Evolutionary conservation across 495 filamentous ascomycete genomes (phyloP).

Genomic region (Aspergillus incahuasiensis): DNA sequence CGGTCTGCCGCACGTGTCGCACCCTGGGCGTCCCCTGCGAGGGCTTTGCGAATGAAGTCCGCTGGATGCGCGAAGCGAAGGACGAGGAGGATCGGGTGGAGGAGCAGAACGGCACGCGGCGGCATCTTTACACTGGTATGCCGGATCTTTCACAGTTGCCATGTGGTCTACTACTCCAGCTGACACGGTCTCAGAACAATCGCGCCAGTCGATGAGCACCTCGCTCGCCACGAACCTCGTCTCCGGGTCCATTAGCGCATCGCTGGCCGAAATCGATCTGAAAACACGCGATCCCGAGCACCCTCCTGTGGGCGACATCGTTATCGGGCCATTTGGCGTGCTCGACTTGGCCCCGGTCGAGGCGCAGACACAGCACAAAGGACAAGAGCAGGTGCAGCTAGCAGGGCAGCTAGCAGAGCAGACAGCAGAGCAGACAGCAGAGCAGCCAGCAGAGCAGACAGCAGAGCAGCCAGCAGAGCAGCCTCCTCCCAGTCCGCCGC

Average conservation of each 20-base stretch:
- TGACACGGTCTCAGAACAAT: constrained; percentile 20
- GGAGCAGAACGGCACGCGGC: constrained; percentile 22
- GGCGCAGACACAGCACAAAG: neutral
- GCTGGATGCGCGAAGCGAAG: constrained; percentile 22
- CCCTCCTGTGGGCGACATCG: constrained; percentile 20
- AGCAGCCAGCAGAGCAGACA: neutral
- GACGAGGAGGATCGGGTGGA: constrained; percentile 10
- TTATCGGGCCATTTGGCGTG: constrained; percentile 31
- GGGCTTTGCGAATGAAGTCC: constrained; percentile 28
- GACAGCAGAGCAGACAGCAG: neutral
- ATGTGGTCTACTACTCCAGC: no score
- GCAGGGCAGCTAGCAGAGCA: neutral
- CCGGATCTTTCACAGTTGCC: no score
- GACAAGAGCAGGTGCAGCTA: neutral
- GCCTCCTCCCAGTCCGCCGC: neutral
- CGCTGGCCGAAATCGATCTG: constrained; percentile 28
- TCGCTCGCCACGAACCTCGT: constrained; percentile 21
- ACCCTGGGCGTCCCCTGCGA: constrained; percentile 27
- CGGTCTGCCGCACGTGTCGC: constrained; percentile 29
- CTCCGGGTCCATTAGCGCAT: constrained; percentile 31
- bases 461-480: neutral
- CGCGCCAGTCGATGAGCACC: constrained; percentile 30
- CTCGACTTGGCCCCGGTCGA: constrained; percentile 19
- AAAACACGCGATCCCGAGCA: constrained; percentile 23
- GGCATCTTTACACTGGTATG: constrained; percentile 35